Percentiles rank a stretch among this genome's conserved stretches.
Evolutionary conservation across 805 yeast species (phyloP).

Genomic region (Candida caryicola): DNA sequence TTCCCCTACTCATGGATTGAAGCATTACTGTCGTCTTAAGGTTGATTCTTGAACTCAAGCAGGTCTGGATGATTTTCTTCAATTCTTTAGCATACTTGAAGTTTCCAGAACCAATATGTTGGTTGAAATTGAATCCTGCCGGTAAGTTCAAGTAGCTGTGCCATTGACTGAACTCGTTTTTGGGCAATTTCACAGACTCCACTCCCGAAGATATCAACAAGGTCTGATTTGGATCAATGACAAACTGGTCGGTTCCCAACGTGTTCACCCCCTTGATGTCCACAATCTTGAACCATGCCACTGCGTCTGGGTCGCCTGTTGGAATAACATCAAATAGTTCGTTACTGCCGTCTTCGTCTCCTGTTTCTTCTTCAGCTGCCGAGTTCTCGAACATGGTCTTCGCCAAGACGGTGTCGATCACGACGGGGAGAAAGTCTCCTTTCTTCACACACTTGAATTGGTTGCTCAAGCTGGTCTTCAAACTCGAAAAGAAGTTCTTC

Average conservation of each 20-base stretch:
- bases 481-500: slow-evolving; percentile 54
- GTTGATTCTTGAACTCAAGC: slow-evolving; percentile 36
- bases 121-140: slow-evolving; percentile 34
- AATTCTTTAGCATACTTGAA: slow-evolving; percentile 50
- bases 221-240: slow-evolving; percentile 67
- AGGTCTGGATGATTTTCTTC: slow-evolving; percentile 53
- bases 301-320: slow-evolving; percentile 59
- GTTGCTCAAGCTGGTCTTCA: slow-evolving; percentile 60
- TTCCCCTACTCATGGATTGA: slow-evolving; percentile 66
- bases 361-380: slow-evolving; percentile 24
- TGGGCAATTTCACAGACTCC: slow-evolving; percentile 38
- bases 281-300: slow-evolving; percentile 82
- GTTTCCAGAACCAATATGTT: slow-evolving; percentile 25
- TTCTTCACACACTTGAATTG: slow-evolving; percentile 54
- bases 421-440: slow-evolving; percentile 75
- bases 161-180: slow-evolving; percentile 41
- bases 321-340: slow-evolving; percentile 48
- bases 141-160: slow-evolving; percentile 45
- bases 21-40: slow-evolving; percentile 64
- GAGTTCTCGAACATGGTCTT: slow-evolving; percentile 44
- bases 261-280: slow-evolving; percentile 41
- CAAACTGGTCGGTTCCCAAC: slow-evolving; percentile 37
- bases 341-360: slow-evolving; percentile 12
- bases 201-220: slow-evolving; percentile 68
- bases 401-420: slow-evolving; percentile 68